A percentile compares a stretch with the other conserved stretches of the same genome.
These are phyloP conservation scores for Lasiosphaeriaceae sp. DNA, from an alignment of 495 filamentous ascomycete genomes.

Conservation along the genomic window DNA sequence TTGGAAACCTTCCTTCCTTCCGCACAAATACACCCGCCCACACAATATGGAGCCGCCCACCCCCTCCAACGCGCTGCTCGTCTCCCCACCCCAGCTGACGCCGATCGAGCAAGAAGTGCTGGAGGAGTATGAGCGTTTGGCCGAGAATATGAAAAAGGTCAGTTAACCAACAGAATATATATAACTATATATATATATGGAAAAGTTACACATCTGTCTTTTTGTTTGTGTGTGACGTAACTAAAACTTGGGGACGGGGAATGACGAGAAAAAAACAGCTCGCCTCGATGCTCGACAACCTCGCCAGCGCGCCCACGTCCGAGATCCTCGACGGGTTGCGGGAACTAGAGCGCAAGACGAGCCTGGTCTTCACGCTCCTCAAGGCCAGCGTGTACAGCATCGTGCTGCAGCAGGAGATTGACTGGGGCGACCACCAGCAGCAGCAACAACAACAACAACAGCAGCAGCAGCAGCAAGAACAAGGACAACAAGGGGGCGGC, in stretches of 20 bases:
- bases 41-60: slow-evolving; percentile 7
- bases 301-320: slow-evolving; percentile 61
- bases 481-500: too few species aligned
- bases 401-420: slow-evolving; percentile 94
- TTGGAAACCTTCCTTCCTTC: neutral
- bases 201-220: too few species aligned
- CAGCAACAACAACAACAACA: too few species aligned
- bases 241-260: too few species aligned
- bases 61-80: slow-evolving; percentile 14
- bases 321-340: slow-evolving; percentile 80
- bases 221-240: too few species aligned
- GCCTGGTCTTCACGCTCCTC: slow-evolving; percentile 86
- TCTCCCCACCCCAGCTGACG: slow-evolving; percentile 53
- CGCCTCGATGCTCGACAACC: slow-evolving; percentile 53
- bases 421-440: slow-evolving; percentile 43
- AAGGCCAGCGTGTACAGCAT: slow-evolving; percentile 99
- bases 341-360: slow-evolving; percentile 87
- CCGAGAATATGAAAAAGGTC: slow-evolving; percentile 89
- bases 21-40: neutral
- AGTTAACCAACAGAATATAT: slow-evolving; percentile 7
- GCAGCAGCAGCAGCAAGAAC: too few species aligned
- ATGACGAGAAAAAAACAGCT: slow-evolving; percentile 39
- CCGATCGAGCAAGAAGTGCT: slow-evolving; percentile 91
- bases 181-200: neutral
- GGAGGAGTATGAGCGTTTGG: slow-evolving; percentile 83